phyloP scores from a whole-genome alignment of 805 yeast genomes.

The Teunomyces lycoperdinae region DNA sequence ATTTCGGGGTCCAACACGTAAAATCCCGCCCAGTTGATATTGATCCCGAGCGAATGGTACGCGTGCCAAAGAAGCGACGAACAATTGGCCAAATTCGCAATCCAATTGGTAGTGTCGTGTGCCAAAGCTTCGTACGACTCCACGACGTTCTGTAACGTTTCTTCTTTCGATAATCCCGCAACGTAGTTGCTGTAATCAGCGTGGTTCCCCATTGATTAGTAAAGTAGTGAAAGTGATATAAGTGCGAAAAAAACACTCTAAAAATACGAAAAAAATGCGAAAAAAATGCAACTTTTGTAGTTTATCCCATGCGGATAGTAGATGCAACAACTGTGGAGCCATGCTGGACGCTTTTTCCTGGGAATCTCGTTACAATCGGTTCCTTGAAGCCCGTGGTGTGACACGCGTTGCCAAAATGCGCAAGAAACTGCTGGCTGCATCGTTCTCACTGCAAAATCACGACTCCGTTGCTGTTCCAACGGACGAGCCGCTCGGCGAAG shows the following conservation, averaged over 20 bases:
- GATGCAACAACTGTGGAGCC: too few relatives aligned
- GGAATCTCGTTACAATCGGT: too few relatives aligned
- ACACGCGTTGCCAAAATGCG: too few relatives aligned
- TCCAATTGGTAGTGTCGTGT: constrained; percentile 73
- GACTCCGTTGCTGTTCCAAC: too few relatives aligned
- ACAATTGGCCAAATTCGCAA: constrained; percentile 82
- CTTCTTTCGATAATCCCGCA: constrained; percentile 39
- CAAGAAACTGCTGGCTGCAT: too few relatives aligned
- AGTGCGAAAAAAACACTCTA: background rate
- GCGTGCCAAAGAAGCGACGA: constrained; percentile 88
- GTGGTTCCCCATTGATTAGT: constrained; percentile 38
- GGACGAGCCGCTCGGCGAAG: background rate
- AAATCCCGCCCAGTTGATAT: constrained; percentile 93
- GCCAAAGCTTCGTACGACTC: constrained; percentile 65
- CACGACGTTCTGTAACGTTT: constrained; percentile 55
- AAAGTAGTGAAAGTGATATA: background rate
- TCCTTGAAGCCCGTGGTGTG: too few relatives aligned
- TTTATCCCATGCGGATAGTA: too few relatives aligned
- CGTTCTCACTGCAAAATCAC: too few relatives aligned
- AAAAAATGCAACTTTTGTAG: too few relatives aligned
- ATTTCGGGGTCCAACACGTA: constrained; percentile 52
- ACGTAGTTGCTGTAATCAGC: constrained; percentile 70
- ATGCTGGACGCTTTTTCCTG: too few relatives aligned
- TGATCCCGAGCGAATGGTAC: constrained; percentile 55
- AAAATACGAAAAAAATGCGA: too few relatives aligned